These are phyloP conservation scores for Elaeagnus macrophylla DNA, from an alignment of 306 rosid species.

Conservation along the genomic window DNA sequence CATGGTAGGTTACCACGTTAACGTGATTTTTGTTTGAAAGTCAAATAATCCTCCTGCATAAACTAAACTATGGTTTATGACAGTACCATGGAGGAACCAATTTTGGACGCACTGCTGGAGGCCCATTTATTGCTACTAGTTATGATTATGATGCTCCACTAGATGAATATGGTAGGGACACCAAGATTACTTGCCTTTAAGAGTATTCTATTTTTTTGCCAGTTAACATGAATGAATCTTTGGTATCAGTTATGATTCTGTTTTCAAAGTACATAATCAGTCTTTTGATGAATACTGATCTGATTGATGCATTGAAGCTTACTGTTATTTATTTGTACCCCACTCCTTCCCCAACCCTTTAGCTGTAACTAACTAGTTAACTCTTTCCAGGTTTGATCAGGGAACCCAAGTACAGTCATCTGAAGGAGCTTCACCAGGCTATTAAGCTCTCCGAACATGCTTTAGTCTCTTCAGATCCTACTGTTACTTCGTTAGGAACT, in stretches of 20 bases:
- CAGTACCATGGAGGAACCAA: conserved; percentile 42
- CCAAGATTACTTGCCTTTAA: too few relatives aligned
- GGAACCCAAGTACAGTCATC: conserved; percentile 1
- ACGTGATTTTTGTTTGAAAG: neutral
- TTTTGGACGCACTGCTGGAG: conserved; percentile 30
- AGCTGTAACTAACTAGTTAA: neutral
- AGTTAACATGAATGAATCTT: too few relatives aligned
- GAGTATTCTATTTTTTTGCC: too few relatives aligned
- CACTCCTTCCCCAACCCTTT: neutral
- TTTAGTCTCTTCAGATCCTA: neutral
- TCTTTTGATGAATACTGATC: too few relatives aligned
- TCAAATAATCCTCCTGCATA: neutral
- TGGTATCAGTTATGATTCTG: too few relatives aligned
- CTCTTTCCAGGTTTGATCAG: neutral
- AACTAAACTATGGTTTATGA: neutral
- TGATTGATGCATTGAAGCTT: too few relatives aligned
- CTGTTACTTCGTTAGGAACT: neutral
- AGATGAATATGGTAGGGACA: conserved; percentile 28
- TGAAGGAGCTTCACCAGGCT: neutral
- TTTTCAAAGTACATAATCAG: too few relatives aligned
- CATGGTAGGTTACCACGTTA: conserved; percentile 19
- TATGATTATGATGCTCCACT: conserved; percentile 33
- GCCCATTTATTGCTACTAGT: conserved; percentile 19
- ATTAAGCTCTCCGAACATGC: neutral
- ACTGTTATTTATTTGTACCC: too few relatives aligned